These are phyloP conservation scores for Syzygium aromaticum DNA, from an alignment of 345 rosid genomes.

Conservation along the genomic window DNA sequence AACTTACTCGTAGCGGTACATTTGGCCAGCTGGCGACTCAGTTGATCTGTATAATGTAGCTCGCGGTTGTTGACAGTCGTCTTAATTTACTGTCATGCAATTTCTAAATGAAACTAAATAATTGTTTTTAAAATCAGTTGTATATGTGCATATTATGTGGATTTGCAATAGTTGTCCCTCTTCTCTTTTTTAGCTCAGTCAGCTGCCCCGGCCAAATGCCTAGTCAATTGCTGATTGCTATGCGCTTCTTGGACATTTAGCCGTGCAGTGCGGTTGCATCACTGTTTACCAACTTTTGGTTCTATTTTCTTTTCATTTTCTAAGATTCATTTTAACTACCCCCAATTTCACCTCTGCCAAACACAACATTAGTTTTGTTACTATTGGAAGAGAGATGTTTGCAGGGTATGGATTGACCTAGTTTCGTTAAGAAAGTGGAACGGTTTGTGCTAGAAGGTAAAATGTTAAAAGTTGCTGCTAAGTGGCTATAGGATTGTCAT, in stretches of 20 bases:
- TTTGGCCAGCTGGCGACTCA: neutral
- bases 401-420: neutral
- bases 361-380: neutral
- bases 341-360: neutral
- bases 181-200: neutral
- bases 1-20: neutral
- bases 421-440: neutral
- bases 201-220: neutral
- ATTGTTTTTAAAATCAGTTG: neutral
- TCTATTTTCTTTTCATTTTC: neutral
- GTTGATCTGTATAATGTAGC: neutral
- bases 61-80: neutral
- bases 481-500: neutral
- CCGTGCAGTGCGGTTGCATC: neutral
- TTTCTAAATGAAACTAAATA: neutral
- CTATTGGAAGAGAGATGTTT: neutral
- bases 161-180: neutral
- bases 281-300: neutral
- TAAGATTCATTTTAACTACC: neutral
- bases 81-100: neutral
- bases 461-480: neutral
- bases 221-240: neutral
- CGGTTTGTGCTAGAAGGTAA: neutral
- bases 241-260: neutral
- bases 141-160: neutral